Conservation (phyloP, 2,329 filamentous ascomycete species). For the Xylaria sp. region DNA sequence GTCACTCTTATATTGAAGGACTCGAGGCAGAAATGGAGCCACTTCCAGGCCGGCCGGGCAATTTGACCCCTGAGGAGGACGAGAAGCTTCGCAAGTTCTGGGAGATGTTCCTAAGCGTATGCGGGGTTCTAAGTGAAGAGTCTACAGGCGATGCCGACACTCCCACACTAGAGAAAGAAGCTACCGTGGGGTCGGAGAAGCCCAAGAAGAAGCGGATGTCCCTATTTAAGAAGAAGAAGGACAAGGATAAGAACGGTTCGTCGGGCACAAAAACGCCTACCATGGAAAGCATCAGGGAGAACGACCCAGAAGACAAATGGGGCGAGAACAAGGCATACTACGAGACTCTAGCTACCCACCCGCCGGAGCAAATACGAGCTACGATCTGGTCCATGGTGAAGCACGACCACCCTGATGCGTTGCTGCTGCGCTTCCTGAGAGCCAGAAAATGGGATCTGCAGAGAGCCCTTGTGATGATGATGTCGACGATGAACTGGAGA, state of each 20-base stretch:
- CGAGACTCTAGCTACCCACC: slow-evolving; percentile 74
- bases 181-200: slow-evolving; percentile 51
- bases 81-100: slow-evolving; percentile 87
- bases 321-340: slow-evolving; percentile 86
- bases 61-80: slow-evolving; percentile 87
- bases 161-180: slow-evolving; percentile 28
- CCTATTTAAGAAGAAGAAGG: slow-evolving; percentile 66
- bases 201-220: slow-evolving; percentile 75
- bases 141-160: slow-evolving; percentile 38
- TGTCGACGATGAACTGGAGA: slow-evolving; percentile 94
- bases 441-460: slow-evolving; percentile 97
- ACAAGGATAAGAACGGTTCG: slow-evolving; percentile 57
- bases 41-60: slow-evolving; percentile 77
- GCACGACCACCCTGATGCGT: slow-evolving; percentile 87
- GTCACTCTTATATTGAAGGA: slow-evolving; percentile 7
- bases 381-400: slow-evolving; percentile 95
- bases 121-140: slow-evolving; percentile 59
- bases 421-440: slow-evolving; percentile 79
- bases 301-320: slow-evolving; percentile 82
- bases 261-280: slow-evolving; percentile 42
- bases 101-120: slow-evolving; percentile 74
- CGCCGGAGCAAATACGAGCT: slow-evolving; percentile 75
- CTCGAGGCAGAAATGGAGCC: slow-evolving; percentile 31
- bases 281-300: slow-evolving; percentile 44
- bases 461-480: slow-evolving; percentile 89